Evolutionary conservation across 495 filamentous ascomycete genomes (phyloP), one percentile per base, ranked within the genome.

Genomic region (Tuber magnatum): DNA sequence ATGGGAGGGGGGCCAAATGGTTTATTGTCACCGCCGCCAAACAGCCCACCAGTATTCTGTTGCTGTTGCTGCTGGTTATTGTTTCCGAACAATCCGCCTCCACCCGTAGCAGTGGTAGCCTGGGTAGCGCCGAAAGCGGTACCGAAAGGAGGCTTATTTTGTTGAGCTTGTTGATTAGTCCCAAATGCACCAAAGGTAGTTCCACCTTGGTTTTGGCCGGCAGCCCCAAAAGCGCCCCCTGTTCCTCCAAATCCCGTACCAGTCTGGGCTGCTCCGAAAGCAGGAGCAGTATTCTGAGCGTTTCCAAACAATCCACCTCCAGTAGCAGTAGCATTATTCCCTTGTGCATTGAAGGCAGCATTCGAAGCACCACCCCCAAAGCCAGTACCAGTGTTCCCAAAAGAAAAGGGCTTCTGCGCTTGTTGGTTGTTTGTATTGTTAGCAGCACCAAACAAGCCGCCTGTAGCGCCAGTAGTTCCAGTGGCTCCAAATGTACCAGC

Each of bases 41-140:
- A 92, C 7, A 92, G 82, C 71, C 90, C 87, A 12, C 85, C 87
- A 20, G 90, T 87, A 70, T 89, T 88, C 73, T 86, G 87, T 76
- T 86, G 86, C 77, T 88, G 87, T 70, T 84, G 83, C 71, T 82
- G 80, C 46, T 82, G 76, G 28, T 81, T 81, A 61, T 81, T 79
- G 68, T 76, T 79, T 20, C 87, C 87, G 79, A 88, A 88, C 7
- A 88, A 81, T 24, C 87, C 84, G 32, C 84, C 82, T 28, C 85
- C 78, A 18, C 86, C 84, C 18, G 85, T 78, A 84, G 84, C 74
- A 70, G 77, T 82, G 28, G 83, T 83, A 40, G 78, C 83, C 38
- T 78, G 71, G 46, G 84, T 82, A 61, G 77, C 75, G 72, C 85
- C 85, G 75, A 87, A 87, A 0, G 76, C 82, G 70, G 82, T 81